Conservation (phyloP, 208 protist genomes). For the Wallacemonas collosoma region DNA sequence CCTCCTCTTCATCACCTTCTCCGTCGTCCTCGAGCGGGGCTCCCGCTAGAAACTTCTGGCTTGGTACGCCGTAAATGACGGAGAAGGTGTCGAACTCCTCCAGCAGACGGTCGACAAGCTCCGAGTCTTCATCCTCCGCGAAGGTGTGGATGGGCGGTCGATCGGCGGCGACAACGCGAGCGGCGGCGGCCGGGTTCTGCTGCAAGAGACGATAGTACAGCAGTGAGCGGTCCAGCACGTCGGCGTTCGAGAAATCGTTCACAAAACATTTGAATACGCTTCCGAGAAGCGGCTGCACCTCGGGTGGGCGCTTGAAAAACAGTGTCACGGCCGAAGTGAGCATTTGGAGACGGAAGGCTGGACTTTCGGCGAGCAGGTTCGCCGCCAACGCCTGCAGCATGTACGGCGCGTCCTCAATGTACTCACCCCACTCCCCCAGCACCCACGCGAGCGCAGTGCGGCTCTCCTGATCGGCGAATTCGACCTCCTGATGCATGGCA, state of each 20-base stretch:
- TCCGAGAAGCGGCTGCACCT: conserved; percentile 90
- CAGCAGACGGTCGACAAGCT: conserved; percentile 76
- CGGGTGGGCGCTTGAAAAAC: conserved; percentile 93
- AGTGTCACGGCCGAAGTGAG: conserved; percentile 86
- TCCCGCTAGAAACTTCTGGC: conserved; percentile 32
- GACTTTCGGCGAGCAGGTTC: conserved; percentile 38
- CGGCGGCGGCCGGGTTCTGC: conserved; percentile 44
- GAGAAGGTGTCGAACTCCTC: conserved; percentile 92
- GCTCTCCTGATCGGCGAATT: conserved; percentile 59
- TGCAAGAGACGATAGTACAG: conserved; percentile 87
- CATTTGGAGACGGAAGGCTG: conserved; percentile 78
- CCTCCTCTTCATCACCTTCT: conserved; percentile 17
- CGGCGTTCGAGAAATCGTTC: conserved; percentile 82
- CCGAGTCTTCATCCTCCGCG: conserved; percentile 63
- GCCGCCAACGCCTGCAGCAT: conserved; percentile 81
- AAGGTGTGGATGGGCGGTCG: conserved; percentile 59
- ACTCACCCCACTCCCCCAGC: conserved; percentile 89
- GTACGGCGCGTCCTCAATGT: conserved; percentile 91
- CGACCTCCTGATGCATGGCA: conserved; percentile 40
- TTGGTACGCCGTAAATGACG: conserved; percentile 76
- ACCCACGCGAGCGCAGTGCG: conserved; percentile 83
- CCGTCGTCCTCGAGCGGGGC: conserved; percentile 17
- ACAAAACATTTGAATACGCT: conserved; percentile 69
- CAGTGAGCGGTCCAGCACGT: conserved; percentile 85
- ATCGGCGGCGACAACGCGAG: conserved; percentile 49